Evolutionary conservation across 805 yeast genomes (phyloP), one percentile per base, ranked within the genome.

Genomic region (Torulaspora microellipsoides): DNA sequence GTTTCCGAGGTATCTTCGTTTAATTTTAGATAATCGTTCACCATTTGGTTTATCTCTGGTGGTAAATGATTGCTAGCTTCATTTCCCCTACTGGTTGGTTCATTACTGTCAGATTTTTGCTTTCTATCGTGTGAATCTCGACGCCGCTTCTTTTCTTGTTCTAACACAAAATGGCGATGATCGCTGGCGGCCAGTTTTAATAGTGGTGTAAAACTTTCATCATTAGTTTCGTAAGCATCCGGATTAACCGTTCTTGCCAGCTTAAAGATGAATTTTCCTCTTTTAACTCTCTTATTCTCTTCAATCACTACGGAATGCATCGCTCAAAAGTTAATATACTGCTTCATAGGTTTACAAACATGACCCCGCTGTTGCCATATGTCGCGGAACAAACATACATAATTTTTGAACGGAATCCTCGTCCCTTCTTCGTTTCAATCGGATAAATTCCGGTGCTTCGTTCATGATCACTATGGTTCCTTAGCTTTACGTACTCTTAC

Each of bases 331-430:
- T 40, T 34, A 29, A 38, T 34, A 31, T 28, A 14, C 17, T 11
- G 10, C 20, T 14, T 10, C 11, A 11, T 17, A 25, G 30, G 42
- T 14, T 39, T 31, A 8, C 6, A 2, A 8, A 9, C 10, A 12
- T 20, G 11, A 10, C 30, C 4, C 30, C 4, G 25, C 25, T 20
- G 25, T 20, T 20, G 25, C 8, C 25, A 20, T 2, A 20, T 20
- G 25, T 20, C 7, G 25, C 8, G 2, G 25, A 7, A 20, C 8
- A 20, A 20, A 58, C 71, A 36, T 56, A 69, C 71, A 54, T 55
- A 90, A 71, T 1, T 96, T 95, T 53, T 85, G 88, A 17, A 91
- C 71, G 2, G 97, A 95, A 53, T 87, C 96, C 56, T 88, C 93
- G 41, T 79, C 81, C 47, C 96, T 73, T 58, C 84, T 83, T 46